Evolutionary conservation across 192 early-diverging fungal species (phyloP).

Genomic region (Backusella tarrabulga): DNA sequence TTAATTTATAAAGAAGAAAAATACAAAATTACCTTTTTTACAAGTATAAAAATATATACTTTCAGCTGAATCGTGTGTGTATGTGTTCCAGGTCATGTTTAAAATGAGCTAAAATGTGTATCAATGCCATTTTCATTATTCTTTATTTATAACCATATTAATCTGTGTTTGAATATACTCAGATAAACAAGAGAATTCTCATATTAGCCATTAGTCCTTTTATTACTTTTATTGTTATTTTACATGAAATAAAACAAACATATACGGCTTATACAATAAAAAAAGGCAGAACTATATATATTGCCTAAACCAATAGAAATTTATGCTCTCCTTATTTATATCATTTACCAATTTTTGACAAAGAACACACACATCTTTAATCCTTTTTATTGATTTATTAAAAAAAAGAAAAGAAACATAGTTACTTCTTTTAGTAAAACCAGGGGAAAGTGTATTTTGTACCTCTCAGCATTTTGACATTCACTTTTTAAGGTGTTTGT

Average conservation of each 20-base stretch:
- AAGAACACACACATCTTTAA: background rate
- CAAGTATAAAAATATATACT: background rate
- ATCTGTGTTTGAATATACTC: background rate
- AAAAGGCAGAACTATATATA: background rate
- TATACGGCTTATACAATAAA: conserved; percentile 4
- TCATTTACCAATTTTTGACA: background rate
- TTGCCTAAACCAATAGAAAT: background rate
- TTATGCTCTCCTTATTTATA: background rate
- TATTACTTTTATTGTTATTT: background rate
- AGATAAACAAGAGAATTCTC: background rate
- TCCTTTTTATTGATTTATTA: background rate
- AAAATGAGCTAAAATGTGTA: conserved; percentile 9
- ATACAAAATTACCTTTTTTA: background rate
- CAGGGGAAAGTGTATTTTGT: background rate
- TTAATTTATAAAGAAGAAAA: background rate
- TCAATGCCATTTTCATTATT: conserved; percentile 7
- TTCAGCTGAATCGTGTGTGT: conserved; percentile 1
- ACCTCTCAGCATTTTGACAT: conserved; percentile 3
- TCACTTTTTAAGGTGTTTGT: background rate
- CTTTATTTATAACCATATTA: background rate
- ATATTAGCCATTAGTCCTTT: background rate
- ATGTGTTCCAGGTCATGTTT: conserved; percentile 11
- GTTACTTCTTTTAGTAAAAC: background rate
- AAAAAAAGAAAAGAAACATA: background rate
- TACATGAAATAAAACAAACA: background rate